Evolutionary conservation across 441 rosid species (phyloP).

Genomic region (Erysimum cheiri): DNA sequence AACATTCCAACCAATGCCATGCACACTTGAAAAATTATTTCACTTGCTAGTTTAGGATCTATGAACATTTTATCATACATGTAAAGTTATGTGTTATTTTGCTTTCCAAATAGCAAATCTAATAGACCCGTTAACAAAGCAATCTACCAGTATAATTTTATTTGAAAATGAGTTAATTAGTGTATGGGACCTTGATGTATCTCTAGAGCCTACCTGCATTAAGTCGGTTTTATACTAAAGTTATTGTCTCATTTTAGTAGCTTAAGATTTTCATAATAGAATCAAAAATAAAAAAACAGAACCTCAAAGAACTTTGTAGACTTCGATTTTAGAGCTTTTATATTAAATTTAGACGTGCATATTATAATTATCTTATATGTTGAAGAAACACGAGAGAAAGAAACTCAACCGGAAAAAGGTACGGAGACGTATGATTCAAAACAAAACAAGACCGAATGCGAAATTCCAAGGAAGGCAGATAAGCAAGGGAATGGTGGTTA

Average conservation of each 20-base stretch:
- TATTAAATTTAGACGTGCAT: not conserved
- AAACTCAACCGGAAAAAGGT: not conserved
- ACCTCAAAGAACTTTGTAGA: not conserved
- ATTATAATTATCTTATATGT: constrained; percentile 5
- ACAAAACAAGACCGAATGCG: constrained; percentile 4
- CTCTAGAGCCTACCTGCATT: not conserved
- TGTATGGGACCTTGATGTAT: not conserved
- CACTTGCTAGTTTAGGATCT: not conserved
- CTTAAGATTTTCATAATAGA: no score
- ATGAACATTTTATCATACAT: not conserved
- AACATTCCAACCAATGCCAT: no score
- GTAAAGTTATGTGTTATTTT: not conserved
- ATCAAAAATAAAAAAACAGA: no score
- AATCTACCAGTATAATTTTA: not conserved
- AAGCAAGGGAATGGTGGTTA: not conserved
- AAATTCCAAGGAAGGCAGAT: constrained; percentile 17
- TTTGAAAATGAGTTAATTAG: not conserved
- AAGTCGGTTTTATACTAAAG: not conserved
- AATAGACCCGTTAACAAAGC: not conserved
- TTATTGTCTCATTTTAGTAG: no score
- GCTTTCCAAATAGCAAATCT: not conserved
- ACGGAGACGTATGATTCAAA: not conserved
- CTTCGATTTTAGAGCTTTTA: not conserved
- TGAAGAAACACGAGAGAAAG: constrained; percentile 1
- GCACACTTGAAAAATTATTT: no score